Percentiles rank a stretch among this genome's conserved stretches.
Evolutionary conservation across 2,329 filamentous ascomycete genomes (phyloP).

Genomic region (Xylariales sp.): DNA sequence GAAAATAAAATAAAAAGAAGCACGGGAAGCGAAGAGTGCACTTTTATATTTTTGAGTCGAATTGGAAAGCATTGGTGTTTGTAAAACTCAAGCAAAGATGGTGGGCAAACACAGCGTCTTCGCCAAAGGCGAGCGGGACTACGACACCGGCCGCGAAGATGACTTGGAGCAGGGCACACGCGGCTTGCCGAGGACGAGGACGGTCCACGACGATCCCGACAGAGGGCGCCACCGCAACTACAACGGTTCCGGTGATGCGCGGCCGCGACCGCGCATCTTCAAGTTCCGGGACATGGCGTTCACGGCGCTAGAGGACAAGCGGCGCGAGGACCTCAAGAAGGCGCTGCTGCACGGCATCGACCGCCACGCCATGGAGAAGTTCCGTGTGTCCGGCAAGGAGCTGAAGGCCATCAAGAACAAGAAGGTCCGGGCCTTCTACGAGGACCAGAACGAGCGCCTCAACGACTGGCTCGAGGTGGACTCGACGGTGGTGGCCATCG

Average conservation of each 20-base stretch:
- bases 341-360: constrained; percentile 42
- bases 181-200: constrained; percentile 4
- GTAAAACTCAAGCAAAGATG: too few species aligned
- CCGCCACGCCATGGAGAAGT: constrained; percentile 41
- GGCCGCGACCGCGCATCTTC: constrained; percentile 7
- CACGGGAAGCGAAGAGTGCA: too few species aligned
- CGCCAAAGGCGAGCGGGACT: not conserved
- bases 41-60: too few species aligned
- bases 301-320: constrained; percentile 17
- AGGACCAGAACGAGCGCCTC: constrained; percentile 46
- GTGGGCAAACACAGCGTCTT: constrained; percentile 8
- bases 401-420: constrained; percentile 46
- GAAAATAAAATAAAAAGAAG: too few species aligned
- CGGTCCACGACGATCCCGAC: constrained; percentile 10
- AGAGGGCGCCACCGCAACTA: constrained; percentile 1
- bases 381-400: constrained; percentile 34
- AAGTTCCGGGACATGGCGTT: constrained; percentile 7
- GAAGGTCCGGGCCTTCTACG: constrained; percentile 48
- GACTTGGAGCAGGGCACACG: not conserved
- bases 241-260: not conserved
- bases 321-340: constrained; percentile 42
- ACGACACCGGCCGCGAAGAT: not conserved
- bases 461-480: constrained; percentile 58
- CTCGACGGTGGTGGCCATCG: constrained; percentile 48
- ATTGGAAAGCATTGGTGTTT: too few species aligned